Evolutionary conservation across 495 filamentous ascomycete genomes (phyloP), one percentile per base, ranked within the genome.

Genomic region (Hamigera avellanea): DNA sequence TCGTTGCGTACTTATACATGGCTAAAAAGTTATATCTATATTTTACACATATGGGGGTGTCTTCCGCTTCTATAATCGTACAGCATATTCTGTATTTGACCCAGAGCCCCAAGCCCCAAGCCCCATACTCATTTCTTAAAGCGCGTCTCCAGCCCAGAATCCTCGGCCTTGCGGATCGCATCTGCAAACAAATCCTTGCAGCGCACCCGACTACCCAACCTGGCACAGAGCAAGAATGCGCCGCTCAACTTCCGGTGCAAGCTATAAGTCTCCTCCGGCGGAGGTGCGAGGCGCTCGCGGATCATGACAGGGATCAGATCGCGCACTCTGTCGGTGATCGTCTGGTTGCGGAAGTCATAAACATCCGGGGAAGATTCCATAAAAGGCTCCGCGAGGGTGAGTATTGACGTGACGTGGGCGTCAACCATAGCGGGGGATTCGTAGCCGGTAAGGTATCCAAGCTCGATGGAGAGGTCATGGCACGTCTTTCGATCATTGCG

Each of bases 201-300:
- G 42, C 62, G 61, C 4, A 95, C 87, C 36, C 75, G 62, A 50
- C 86, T 93, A 12, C 86, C 86, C 39, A 98, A 48, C 44, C 74
- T 72, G 0, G 91, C 91, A 62, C 88, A 95, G 35, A 98, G 66
- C 56, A 98, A 58, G 49, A 98, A 98, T 0, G 93, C 91, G 2
- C 91, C 91, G 56, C 91, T 96, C 33, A 98, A 56, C 59, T 98
- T 98, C 42, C 91, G 72, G 62, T 98, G 91, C 54, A 98, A 53
- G 56, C 83, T 89, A 49, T 98, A 98, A 41, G 93, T 98, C 69
- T 98, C 91, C 64, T 98, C 93, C 0, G 91, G 91, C 27, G 93
- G 91, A 10, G 93, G 91, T 8, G 82, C 74, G 26, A 98, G 56
- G 15, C 91, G 59, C 65, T 96, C 91, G 32, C 74, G 71, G 19